phyloP scores from a whole-genome alignment of 2,329 filamentous ascomycete genomes.

The Diaporthe capsici region DNA sequence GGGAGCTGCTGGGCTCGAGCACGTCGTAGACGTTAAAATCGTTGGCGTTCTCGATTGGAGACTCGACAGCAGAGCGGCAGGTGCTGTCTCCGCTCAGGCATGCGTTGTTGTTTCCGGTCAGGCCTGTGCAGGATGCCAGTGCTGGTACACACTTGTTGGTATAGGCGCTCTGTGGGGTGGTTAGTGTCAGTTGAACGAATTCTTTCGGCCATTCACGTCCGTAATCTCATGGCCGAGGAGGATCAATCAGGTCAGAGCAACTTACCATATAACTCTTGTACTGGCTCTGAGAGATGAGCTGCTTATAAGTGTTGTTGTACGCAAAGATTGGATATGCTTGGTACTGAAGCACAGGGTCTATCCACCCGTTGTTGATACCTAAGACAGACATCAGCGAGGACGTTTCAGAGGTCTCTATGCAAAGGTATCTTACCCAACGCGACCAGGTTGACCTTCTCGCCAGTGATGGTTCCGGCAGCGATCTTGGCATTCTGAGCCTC shows the following conservation, averaged over 20 bases:
- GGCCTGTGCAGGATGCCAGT: conserved; percentile 41
- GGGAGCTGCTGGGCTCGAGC: conserved; percentile 46
- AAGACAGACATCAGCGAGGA: background rate
- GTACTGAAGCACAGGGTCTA: conserved; percentile 61
- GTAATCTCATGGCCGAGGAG: background rate
- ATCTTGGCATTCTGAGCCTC: conserved; percentile 70
- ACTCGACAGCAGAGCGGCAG: conserved; percentile 49
- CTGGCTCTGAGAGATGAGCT: conserved; percentile 44
- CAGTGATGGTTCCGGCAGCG: conserved; percentile 54
- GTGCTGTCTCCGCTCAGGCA: conserved; percentile 47
- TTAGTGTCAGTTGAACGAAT: background rate
- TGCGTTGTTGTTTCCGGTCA: conserved; percentile 49
- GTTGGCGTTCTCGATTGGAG: conserved; percentile 42
- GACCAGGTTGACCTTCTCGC: conserved; percentile 63
- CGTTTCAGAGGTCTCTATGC: background rate
- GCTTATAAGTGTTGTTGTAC: conserved; percentile 58
- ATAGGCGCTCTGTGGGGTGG: conserved; percentile 38
- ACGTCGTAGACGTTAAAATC: conserved; percentile 64
- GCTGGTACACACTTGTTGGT: conserved; percentile 46
- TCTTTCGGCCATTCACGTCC: background rate
- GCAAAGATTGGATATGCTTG: conserved; percentile 60
- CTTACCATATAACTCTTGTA: conserved; percentile 39
- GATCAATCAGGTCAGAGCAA: accelerated
- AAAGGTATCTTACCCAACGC: conserved; percentile 54
- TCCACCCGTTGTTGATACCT: conserved; percentile 70